A percentile compares a stretch with the other conserved stretches of the same genome.
Evolutionary conservation across 2,329 filamentous ascomycete genomes (phyloP).

Genomic region (Alternaria novae-zelandiae): DNA sequence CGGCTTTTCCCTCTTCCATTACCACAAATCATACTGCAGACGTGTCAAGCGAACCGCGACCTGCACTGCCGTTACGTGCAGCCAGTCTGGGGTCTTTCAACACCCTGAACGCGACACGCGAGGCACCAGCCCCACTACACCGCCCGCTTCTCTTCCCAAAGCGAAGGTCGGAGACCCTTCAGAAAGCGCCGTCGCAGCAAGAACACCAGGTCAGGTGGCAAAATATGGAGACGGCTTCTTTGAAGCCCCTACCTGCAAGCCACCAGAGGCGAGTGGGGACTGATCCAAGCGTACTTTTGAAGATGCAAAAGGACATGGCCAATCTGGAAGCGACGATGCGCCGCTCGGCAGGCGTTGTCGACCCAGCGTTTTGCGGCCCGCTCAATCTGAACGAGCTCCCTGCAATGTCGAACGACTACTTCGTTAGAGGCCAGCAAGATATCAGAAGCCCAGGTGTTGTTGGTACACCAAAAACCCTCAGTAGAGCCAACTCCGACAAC

Average conservation of each 20-base stretch:
- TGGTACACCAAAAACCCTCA: neutral
- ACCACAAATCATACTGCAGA: neutral
- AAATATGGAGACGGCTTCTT: neutral
- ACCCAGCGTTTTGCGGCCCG: slow-evolving; percentile 1
- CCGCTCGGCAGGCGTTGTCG: slow-evolving; percentile 11
- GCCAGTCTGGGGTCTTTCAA: neutral
- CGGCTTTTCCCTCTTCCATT: neutral
- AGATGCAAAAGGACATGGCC: slow-evolving; percentile 18
- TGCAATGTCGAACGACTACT: neutral
- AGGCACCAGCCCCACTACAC: neutral
- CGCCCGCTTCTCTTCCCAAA: neutral
- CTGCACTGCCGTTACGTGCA: neutral
- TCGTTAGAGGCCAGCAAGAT: neutral
- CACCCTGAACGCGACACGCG: neutral
- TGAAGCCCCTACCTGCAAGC: neutral
- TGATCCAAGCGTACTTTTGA: neutral
- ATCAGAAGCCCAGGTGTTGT: neutral
- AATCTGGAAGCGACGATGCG: slow-evolving; percentile 9
- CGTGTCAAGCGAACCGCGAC: neutral
- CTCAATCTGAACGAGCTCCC: slow-evolving; percentile 10
- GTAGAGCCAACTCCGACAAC: neutral
- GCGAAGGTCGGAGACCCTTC: neutral
- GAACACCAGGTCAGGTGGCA: neutral
- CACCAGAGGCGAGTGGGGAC: neutral
- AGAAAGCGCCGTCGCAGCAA: neutral